Evolutionary conservation across 306 rosid genomes (phyloP).

Genomic region (Calophaca sinica): DNA sequence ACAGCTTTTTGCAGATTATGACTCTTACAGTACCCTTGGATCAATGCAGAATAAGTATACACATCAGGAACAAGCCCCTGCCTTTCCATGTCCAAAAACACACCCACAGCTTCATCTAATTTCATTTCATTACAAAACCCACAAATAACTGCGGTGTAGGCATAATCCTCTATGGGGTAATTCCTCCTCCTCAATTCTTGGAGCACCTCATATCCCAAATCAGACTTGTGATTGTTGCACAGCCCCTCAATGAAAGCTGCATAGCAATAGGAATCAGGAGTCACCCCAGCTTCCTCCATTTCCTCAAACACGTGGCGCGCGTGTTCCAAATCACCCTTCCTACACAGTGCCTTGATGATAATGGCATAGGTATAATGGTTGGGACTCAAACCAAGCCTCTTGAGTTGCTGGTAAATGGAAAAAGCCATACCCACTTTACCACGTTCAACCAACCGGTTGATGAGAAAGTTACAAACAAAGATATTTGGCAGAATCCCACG

Average conservation of each 20-base stretch:
- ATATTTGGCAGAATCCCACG: slow-evolving; percentile 68
- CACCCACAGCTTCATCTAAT: slow-evolving; percentile 62
- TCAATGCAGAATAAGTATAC: slow-evolving; percentile 60
- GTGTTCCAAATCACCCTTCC: slow-evolving; percentile 62
- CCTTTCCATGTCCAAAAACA: slow-evolving; percentile 67
- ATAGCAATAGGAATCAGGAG: slow-evolving; percentile 59
- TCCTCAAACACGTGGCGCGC: slow-evolving; percentile 61
- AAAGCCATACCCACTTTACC: slow-evolving; percentile 58
- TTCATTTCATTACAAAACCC: slow-evolving; percentile 81
- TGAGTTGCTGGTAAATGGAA: slow-evolving; percentile 62
- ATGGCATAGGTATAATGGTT: slow-evolving; percentile 74
- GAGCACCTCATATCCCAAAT: slow-evolving; percentile 65
- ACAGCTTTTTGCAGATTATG: slow-evolving; percentile 61
- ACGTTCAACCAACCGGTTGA: slow-evolving; percentile 67
- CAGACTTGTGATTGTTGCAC: slow-evolving; percentile 60
- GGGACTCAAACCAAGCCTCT: slow-evolving; percentile 73
- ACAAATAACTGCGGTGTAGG: slow-evolving; percentile 64
- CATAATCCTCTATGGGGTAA: slow-evolving; percentile 59
- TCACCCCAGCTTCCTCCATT: slow-evolving; percentile 69
- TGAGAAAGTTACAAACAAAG: slow-evolving; percentile 68
- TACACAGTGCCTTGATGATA: slow-evolving; percentile 72
- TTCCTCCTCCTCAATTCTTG: slow-evolving; percentile 54
- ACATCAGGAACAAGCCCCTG: slow-evolving; percentile 70
- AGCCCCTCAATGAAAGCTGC: slow-evolving; percentile 72
- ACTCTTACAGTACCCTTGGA: slow-evolving; percentile 75